A percentile compares a stretch with the other conserved stretches of the same genome.
phyloP scores from a whole-genome alignment of 2,329 filamentous ascomycete species.

The Eutypa lata region DNA sequence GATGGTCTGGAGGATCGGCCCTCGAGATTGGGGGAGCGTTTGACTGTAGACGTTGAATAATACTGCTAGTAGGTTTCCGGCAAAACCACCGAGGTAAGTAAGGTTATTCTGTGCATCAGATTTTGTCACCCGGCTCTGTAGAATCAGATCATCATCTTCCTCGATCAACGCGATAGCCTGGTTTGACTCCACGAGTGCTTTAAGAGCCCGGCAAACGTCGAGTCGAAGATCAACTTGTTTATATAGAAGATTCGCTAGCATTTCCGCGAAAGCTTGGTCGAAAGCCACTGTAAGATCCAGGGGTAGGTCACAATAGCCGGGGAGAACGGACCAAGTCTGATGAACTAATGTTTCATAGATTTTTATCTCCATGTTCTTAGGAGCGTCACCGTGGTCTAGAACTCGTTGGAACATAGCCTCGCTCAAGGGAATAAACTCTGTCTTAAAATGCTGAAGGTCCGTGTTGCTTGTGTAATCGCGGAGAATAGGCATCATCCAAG shows the following conservation, averaged over 20 bases:
- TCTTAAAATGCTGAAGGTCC: slow-evolving; percentile 77
- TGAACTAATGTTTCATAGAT: slow-evolving; percentile 89
- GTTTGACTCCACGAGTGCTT: slow-evolving; percentile 87
- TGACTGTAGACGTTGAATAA: slow-evolving; percentile 99
- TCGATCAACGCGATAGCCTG: slow-evolving; percentile 73
- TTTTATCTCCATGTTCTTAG: slow-evolving; percentile 95
- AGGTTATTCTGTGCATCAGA: slow-evolving; percentile 75
- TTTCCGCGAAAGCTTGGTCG: slow-evolving; percentile 84
- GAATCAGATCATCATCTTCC: slow-evolving; percentile 66
- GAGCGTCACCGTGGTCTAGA: slow-evolving; percentile 72
- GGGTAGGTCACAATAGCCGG: slow-evolving; percentile 92
- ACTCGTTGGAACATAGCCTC: slow-evolving; percentile 87
- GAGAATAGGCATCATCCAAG: slow-evolving; percentile 91
- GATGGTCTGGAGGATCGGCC: slow-evolving; percentile 88
- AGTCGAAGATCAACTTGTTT: slow-evolving; percentile 83
- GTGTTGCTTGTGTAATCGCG: slow-evolving; percentile 90
- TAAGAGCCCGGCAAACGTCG: slow-evolving; percentile 82
- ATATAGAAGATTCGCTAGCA: slow-evolving; percentile 88
- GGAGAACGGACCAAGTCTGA: slow-evolving; percentile 90
- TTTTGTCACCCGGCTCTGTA: slow-evolving; percentile 76
- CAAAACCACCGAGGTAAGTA: slow-evolving; percentile 72
- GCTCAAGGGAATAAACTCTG: slow-evolving; percentile 84
- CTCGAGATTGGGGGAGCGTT: slow-evolving; percentile 87
- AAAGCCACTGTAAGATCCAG: slow-evolving; percentile 75
- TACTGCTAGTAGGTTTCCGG: slow-evolving; percentile 88